Conservation (phyloP, 2,329 filamentous ascomycete species). For the Stachybotrys echinatus region DNA sequence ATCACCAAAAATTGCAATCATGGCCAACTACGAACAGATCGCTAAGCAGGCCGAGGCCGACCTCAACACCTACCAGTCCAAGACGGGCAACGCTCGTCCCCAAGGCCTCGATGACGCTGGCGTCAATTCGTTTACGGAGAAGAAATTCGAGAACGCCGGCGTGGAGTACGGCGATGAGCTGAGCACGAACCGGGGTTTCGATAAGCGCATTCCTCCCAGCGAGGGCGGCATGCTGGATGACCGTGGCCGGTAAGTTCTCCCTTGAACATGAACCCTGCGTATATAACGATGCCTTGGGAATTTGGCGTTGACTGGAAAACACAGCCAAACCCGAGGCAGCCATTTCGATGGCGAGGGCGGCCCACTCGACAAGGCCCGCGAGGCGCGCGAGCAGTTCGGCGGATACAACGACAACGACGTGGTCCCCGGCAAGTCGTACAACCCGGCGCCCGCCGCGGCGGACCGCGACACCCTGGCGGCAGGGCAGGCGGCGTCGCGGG, state of each 20-base stretch:
- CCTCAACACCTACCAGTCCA: constrained; percentile 42
- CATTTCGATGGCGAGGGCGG: constrained; percentile 39
- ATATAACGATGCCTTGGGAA: too few species aligned
- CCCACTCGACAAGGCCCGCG: constrained; percentile 31
- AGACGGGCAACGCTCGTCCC: constrained; percentile 37
- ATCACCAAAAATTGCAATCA: constrained; percentile 7
- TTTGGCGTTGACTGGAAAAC: too few species aligned
- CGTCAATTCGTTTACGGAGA: constrained; percentile 34
- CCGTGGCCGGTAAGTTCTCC: constrained; percentile 33
- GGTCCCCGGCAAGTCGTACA: constrained; percentile 15
- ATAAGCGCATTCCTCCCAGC: constrained; percentile 38
- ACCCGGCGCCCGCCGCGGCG: constrained; percentile 12
- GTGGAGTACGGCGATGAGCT: constrained; percentile 35
- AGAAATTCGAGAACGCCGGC: constrained; percentile 26
- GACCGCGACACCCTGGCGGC: constrained; percentile 22
- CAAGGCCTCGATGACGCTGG: constrained; percentile 35
- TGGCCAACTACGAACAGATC: constrained; percentile 34
- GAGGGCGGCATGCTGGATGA: constrained; percentile 40
- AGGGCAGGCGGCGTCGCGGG: constrained; percentile 29
- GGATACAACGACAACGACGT: constrained; percentile 33
- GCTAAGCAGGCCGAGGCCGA: constrained; percentile 40
- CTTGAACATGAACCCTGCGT: too few species aligned
- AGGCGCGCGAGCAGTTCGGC: constrained; percentile 18
- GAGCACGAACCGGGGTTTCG: constrained; percentile 39
- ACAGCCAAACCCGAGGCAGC: constrained; percentile 36